Percentiles rank a stretch among this genome's conserved stretches.
These are phyloP conservation scores for Rhipidocladum racemiflorum DNA, from an alignment of 176 grass and related monocot genomes.

Conservation along the genomic window DNA sequence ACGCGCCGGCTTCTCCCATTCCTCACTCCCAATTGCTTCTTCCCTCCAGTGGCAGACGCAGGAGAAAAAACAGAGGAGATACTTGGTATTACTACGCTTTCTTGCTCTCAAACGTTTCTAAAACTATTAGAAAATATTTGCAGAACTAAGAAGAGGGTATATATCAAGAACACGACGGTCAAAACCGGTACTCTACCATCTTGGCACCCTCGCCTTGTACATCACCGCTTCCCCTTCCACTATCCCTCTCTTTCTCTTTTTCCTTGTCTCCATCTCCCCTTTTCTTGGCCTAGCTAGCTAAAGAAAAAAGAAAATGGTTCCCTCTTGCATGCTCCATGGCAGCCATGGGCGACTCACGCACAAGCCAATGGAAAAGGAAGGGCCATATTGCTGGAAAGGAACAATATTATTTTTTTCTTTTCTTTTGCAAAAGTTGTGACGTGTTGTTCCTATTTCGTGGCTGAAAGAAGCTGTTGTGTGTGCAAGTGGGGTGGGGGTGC, in stretches of 20 bases:
- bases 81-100: too few relatives aligned
- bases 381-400: neutral
- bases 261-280: neutral
- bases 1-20: neutral
- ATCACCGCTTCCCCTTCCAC: too few relatives aligned
- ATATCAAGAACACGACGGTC: too few relatives aligned
- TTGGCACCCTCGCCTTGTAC: too few relatives aligned
- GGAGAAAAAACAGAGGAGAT: too few relatives aligned
- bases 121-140: too few relatives aligned
- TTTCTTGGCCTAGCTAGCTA: conserved; percentile 11
- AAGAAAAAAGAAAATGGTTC: neutral
- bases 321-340: neutral
- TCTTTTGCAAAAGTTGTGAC: conserved; percentile 20
- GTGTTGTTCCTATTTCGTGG: conserved; percentile 21
- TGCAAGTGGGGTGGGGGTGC: neutral
- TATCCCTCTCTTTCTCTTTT: neutral
- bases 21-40: neutral
- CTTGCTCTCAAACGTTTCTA: too few relatives aligned
- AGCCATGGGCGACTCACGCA: neutral
- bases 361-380: neutral
- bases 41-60: too few relatives aligned
- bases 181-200: too few relatives aligned
- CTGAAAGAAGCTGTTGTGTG: neutral
- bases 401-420: conserved; percentile 2
- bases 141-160: too few relatives aligned